phyloP scores from a whole-genome alignment of 2,329 filamentous ascomycete species.

The Alternaria triticimaculans region DNA sequence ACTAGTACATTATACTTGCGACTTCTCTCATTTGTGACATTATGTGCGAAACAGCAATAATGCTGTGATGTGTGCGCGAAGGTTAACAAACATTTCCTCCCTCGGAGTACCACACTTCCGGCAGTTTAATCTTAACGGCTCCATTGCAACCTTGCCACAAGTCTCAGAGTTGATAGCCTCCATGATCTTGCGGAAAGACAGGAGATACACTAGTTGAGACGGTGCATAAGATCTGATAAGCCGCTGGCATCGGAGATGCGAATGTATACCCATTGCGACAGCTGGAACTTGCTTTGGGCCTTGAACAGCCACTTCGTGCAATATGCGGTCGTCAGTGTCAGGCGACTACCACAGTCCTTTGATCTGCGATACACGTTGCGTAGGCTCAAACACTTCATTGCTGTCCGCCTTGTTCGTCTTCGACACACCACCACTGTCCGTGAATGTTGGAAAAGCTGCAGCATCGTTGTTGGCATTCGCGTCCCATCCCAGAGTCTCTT shows the following conservation, averaged over 20 bases:
- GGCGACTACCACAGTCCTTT: slow-evolving; percentile 44
- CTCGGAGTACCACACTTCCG: no score
- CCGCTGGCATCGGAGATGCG: not conserved
- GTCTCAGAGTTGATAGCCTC: no score
- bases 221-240: not conserved
- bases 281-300: not conserved
- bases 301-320: not conserved
- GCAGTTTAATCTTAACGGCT: no score
- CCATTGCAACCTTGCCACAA: no score
- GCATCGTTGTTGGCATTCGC: slow-evolving; percentile 62
- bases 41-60: not conserved
- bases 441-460: slow-evolving; percentile 53
- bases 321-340: not conserved
- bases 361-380: slow-evolving; percentile 72
- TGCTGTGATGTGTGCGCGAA: not conserved
- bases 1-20: not conserved
- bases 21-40: no score
- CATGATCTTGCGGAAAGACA: not conserved
- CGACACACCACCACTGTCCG: slow-evolving; percentile 48
- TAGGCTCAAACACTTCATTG: slow-evolving; percentile 66
- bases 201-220: not conserved
- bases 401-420: slow-evolving; percentile 34
- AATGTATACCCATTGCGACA: no score
- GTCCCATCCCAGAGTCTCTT: slow-evolving; percentile 77
- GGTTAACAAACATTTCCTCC: no score